Conservation (phyloP, 108 stramenopile genomes). For the Craspedostauros australis region DNA sequence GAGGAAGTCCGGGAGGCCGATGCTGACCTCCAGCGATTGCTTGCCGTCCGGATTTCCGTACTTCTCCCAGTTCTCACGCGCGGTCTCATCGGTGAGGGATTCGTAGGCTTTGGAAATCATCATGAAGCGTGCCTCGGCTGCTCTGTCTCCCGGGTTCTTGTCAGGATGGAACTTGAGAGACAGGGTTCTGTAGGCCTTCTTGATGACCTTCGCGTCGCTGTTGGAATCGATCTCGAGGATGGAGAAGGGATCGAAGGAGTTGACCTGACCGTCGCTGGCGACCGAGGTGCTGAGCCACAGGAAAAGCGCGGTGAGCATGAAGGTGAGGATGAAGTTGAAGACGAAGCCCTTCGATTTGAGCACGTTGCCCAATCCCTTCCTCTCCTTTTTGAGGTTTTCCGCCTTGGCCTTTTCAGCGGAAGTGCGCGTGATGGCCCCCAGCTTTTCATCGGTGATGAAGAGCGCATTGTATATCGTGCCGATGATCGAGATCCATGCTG, state of each 20-base stretch:
- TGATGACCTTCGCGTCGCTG: constrained; percentile 77
- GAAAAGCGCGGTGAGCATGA: constrained; percentile 57
- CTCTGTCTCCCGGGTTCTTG: constrained; percentile 87
- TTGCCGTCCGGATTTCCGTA: constrained; percentile 99
- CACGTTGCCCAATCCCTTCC: constrained; percentile 51
- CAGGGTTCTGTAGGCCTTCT: constrained; percentile 82
- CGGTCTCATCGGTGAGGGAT: constrained; percentile 83
- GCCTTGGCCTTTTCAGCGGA: constrained; percentile 84
- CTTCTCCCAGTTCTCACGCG: constrained; percentile 91
- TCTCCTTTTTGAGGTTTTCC: constrained; percentile 62
- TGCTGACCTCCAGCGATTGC: constrained; percentile 93
- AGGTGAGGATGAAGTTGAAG: constrained; percentile 59
- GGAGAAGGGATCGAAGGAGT: constrained; percentile 89
- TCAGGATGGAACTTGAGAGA: constrained; percentile 91
- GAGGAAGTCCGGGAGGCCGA: constrained; percentile 93
- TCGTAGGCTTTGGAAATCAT: constrained; percentile 96
- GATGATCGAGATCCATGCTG: constrained; percentile 82
- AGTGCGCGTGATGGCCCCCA: constrained; percentile 83
- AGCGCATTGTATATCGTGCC: constrained; percentile 48
- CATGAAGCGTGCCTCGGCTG: constrained; percentile 92
- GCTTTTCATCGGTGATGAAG: constrained; percentile 56
- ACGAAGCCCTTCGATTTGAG: constrained; percentile 57
- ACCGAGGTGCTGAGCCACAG: constrained; percentile 60
- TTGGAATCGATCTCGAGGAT: constrained; percentile 80
- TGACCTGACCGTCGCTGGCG: constrained; percentile 74